Conservation (phyloP, 192 early-diverging fungal genomes). For the Coemansia erecta region DNA sequence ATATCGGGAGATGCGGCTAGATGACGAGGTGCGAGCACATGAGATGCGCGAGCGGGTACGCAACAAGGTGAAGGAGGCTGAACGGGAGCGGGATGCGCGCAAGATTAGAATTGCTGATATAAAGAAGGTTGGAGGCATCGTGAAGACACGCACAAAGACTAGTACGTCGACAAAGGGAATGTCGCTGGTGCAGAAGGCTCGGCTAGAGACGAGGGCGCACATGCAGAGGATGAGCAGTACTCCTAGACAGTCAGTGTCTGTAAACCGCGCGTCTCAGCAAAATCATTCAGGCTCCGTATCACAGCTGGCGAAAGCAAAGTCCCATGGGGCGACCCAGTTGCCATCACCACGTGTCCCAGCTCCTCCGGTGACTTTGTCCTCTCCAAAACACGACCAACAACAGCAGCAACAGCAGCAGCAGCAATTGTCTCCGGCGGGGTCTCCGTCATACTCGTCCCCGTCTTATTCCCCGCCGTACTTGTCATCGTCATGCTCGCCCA, state of each 20-base stretch:
- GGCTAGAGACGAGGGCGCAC: slow-evolving; percentile 32
- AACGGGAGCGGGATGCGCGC: slow-evolving; percentile 28
- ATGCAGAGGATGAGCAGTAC: slow-evolving; percentile 26
- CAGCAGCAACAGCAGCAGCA: not conserved
- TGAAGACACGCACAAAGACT: not conserved
- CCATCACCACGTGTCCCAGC: too few species aligned
- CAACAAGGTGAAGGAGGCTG: slow-evolving; percentile 21
- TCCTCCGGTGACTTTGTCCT: too few species aligned
- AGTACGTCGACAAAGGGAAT: not conserved
- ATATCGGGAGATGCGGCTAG: slow-evolving; percentile 30
- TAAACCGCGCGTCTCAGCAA: too few species aligned
- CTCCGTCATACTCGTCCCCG: slow-evolving; percentile 27
- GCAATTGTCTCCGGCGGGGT: slow-evolving; percentile 28
- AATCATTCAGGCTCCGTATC: too few species aligned
- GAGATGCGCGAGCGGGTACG: slow-evolving; percentile 41
- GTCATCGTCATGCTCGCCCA: slow-evolving; percentile 21
- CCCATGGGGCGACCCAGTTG: too few species aligned
- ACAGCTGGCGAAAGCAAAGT: too few species aligned
- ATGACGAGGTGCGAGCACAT: slow-evolving; percentile 30
- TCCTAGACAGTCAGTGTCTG: not conserved
- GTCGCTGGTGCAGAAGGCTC: slow-evolving; percentile 34
- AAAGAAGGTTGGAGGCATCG: not conserved
- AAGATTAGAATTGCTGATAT: slow-evolving; percentile 20
- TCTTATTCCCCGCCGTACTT: slow-evolving; percentile 31
- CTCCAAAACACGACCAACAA: not conserved